These are phyloP conservation scores for Amaranthus hypochondriacus DNA, from an alignment of 148 eudicot genomes.

Conservation along the genomic window DNA sequence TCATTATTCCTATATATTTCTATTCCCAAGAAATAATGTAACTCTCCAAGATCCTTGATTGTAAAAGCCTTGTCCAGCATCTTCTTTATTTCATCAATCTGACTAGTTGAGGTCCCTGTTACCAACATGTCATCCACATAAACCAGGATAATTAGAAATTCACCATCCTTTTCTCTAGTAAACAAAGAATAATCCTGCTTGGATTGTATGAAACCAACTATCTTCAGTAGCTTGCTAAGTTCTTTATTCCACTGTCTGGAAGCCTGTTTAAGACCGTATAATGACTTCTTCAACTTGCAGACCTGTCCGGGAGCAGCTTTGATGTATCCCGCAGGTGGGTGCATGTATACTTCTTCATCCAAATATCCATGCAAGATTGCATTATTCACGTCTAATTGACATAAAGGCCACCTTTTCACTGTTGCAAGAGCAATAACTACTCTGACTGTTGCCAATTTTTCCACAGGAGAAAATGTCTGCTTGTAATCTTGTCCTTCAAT, in stretches of 20 bases:
- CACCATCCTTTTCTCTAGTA: not conserved
- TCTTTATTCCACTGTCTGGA: no score
- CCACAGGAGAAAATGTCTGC: not conserved
- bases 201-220: not conserved
- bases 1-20: not conserved
- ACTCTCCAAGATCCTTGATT: not conserved
- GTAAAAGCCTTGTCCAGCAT: not conserved
- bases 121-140: not conserved
- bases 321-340: not conserved
- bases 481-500: not conserved
- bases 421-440: not conserved
- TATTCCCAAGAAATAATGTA: not conserved
- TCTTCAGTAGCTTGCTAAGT: not conserved
- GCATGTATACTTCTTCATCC: not conserved
- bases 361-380: not conserved
- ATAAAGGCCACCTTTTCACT: not conserved
- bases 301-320: not conserved
- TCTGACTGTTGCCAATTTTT: not conserved
- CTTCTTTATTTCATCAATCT: not conserved
- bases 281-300: not conserved
- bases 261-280: no score
- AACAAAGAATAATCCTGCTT: not conserved
- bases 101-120: not conserved
- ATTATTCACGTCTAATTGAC: not conserved
- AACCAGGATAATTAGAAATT: not conserved